Conservation (phyloP, 2,329 filamentous ascomycete genomes). For the Colletotrichum sp. region DNA sequence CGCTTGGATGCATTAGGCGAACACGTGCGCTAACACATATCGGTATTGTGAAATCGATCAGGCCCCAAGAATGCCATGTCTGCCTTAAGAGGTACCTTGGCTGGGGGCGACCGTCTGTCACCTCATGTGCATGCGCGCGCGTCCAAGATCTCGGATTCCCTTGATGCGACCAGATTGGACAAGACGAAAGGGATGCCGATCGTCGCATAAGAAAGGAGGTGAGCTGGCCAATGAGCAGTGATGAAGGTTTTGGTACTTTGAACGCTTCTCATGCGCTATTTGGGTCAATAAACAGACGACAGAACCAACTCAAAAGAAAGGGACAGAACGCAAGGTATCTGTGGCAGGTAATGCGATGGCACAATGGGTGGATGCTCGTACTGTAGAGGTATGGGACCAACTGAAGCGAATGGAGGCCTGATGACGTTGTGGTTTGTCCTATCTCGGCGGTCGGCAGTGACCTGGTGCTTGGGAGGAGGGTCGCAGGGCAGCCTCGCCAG, state of each 20-base stretch:
- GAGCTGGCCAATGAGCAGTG: neutral
- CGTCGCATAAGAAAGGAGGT: neutral
- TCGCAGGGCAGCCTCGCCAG: conserved; percentile 12
- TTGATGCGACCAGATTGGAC: neutral
- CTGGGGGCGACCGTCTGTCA: neutral
- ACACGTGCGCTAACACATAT: neutral
- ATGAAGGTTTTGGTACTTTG: neutral
- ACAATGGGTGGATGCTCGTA: neutral
- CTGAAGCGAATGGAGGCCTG: neutral
- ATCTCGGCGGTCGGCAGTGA: neutral
- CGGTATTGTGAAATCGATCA: neutral
- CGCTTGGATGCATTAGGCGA: neutral
- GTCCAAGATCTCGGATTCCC: neutral
- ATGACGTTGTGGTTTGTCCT: conserved; percentile 14
- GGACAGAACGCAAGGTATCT: neutral
- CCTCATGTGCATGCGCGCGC: neutral
- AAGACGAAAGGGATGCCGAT: neutral
- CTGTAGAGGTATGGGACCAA: neutral
- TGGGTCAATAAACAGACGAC: neutral
- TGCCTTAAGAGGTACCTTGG: neutral
- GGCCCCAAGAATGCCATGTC: neutral
- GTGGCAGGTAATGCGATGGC: neutral
- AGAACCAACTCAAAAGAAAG: neutral
- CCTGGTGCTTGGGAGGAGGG: neutral
- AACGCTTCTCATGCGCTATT: neutral